Conservation (phyloP, 2,329 filamentous ascomycete species). For the Dothistroma pini region DNA sequence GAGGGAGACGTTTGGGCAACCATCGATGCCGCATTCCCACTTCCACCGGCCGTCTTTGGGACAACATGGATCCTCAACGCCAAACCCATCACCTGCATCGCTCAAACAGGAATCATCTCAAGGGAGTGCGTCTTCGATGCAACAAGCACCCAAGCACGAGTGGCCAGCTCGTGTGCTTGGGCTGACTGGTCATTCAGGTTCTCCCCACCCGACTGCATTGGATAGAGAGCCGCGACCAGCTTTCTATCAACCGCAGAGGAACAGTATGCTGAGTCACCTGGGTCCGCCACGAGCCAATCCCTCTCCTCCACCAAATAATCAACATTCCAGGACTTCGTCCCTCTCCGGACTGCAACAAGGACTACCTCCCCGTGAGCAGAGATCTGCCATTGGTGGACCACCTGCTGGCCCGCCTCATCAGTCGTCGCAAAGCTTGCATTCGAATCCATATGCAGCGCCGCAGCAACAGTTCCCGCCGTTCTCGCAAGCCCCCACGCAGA, state of each 20-base stretch:
- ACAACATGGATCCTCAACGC: constrained; percentile 20
- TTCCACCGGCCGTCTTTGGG: constrained; percentile 25
- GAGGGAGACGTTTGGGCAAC: constrained; percentile 29
- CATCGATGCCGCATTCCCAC: constrained; percentile 26
- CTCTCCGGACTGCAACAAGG: constrained; percentile 23
- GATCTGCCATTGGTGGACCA: constrained; percentile 18
- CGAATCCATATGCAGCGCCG: constrained; percentile 29
- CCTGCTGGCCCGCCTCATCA: constrained; percentile 22
- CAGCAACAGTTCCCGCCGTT: constrained; percentile 22
- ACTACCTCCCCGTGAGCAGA: constrained; percentile 23
- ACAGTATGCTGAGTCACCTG: constrained; percentile 27
- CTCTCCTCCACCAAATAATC: constrained; percentile 35
- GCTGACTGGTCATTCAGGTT: constrained; percentile 21
- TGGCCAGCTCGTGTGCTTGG: constrained; percentile 24
- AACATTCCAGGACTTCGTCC: constrained; percentile 36
- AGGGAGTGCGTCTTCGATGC: constrained; percentile 14
- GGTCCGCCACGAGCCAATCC: constrained; percentile 32
- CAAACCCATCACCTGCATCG: constrained; percentile 17
- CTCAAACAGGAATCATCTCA: constrained; percentile 30
- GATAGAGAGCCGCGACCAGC: constrained; percentile 31
- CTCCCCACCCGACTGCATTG: constrained; percentile 24
- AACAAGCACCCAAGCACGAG: constrained; percentile 26
- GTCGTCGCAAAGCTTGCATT: constrained; percentile 26
- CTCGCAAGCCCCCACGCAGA: constrained; percentile 26
- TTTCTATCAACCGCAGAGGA: constrained; percentile 30